Conservation (phyloP, 768 basidiomycete species). For the Mycena vulgaris region DNA sequence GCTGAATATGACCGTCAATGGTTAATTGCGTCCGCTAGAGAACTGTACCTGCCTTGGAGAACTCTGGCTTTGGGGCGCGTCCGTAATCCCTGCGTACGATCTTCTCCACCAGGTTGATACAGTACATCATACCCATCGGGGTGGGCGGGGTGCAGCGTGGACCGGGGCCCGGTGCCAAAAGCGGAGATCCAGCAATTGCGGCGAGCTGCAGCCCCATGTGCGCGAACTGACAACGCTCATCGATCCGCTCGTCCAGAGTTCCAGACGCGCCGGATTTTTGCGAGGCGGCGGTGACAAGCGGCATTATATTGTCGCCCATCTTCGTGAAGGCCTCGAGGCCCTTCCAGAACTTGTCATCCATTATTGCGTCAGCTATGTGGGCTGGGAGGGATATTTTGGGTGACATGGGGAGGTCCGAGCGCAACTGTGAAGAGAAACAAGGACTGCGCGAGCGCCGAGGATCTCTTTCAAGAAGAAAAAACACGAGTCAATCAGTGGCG, state of each 20-base stretch:
- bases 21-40: neutral
- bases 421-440: no score
- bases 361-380: no score
- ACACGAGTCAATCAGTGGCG: no score
- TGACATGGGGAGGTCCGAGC: no score
- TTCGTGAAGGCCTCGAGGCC: neutral
- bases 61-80: neutral
- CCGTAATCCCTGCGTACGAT: constrained; percentile 23
- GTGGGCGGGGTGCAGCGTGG: constrained; percentile 41
- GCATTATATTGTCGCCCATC: neutral
- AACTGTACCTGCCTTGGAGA: constrained; percentile 7
- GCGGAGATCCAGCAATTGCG: neutral
- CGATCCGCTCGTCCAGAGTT: constrained; percentile 19
- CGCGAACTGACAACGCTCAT: constrained; percentile 8
- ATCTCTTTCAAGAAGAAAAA: no score
- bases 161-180: constrained; percentile 22
- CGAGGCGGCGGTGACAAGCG: neutral
- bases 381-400: no score
- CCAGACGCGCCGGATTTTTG: constrained; percentile 8
- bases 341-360: constrained; percentile 5
- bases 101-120: constrained; percentile 23
- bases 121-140: constrained; percentile 42
- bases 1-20: constrained; percentile 17
- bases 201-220: constrained; percentile 15
- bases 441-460: no score